Base-by-base conservation (phyloP, 2,329 filamentous ascomycete species). In the Fusarium chaquense region DNA sequence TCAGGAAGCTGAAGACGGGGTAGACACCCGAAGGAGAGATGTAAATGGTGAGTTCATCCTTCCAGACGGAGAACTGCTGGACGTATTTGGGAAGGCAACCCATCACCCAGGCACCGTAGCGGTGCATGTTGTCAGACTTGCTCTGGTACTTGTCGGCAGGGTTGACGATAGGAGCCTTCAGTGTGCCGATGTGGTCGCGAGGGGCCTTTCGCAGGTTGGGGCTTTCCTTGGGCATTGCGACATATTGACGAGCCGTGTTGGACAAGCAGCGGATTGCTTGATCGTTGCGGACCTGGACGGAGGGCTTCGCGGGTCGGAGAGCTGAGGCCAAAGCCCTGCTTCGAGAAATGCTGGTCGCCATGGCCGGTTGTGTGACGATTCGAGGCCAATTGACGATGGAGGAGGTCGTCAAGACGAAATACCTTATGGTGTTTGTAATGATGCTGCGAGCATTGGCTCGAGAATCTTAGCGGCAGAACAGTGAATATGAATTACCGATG, bases 51-150 rank as follows among this genome's bases (percentile, higher is more conserved):
- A 99, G 89, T 83, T 99, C 96, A 79, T 99, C 96, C 85, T 99
- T 99, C 96, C 96, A 99, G 58, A 99, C 95, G 15, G 94, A 97
- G 85, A 98, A 98, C 84, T 99, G 96, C 85, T 99, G 97, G 76
- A 99, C 89, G 83, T 97, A 98, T 86, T 98, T 98, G 76, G 96
- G 97, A 78, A 99, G 83, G 81, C 93, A 97, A 73, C 94, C 94
- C 89, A 99, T 95, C 77, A 99, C 84, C 88, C 97, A 99, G 78
- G 97, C 90, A 77, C 96, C 96, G 79, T 99, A 99, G 77, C 90
- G 91, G 86, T 99, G 96, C 78, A 98, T 86, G 78, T 91, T 88
- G 72, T 97, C 92, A 73, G 92, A 89, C 84, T 95, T 96, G 78
- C 92, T 90, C 79, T 91, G 86, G 83, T 94, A 97, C 83, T 96